Percentiles rank a stretch among this genome's conserved stretches.
Conservation (phyloP, 2,329 filamentous ascomycete genomes). For the Arthrobotrys sinensis region DNA sequence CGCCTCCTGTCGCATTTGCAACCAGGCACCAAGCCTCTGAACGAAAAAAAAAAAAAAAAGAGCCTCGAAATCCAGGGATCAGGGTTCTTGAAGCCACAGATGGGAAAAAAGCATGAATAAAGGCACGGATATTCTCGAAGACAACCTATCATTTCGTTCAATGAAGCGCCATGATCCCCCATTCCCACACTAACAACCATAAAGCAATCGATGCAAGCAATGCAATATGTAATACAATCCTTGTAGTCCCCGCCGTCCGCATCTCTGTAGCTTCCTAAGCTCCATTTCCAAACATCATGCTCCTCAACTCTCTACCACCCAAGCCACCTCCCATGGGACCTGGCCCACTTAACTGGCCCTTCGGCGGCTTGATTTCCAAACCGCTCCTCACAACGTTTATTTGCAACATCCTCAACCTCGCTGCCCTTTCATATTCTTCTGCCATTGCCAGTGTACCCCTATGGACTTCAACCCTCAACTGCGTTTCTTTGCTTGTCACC, state of each 20-base stretch:
- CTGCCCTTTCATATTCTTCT: conserved; percentile 80
- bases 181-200: conserved; percentile 10
- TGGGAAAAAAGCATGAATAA: not conserved
- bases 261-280: conserved; percentile 17
- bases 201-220: conserved; percentile 31
- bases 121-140: not conserved
- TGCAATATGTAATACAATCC: conserved; percentile 38
- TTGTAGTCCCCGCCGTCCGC: not conserved
- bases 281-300: conserved; percentile 60
- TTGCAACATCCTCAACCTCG: conserved; percentile 81
- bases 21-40: no score
- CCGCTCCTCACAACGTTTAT: conserved; percentile 83
- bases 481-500: conserved; percentile 79
- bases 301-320: conserved; percentile 48
- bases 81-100: not conserved
- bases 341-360: conserved; percentile 40
- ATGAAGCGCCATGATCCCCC: conserved; percentile 31
- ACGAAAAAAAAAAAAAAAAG: not conserved
- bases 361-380: conserved; percentile 75
- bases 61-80: no score
- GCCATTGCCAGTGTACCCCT: conserved; percentile 78
- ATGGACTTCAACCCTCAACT: conserved; percentile 80
- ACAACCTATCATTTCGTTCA: conserved; percentile 6
- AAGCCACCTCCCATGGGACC: conserved; percentile 5
- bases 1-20: no score